Evolutionary conservation across 495 filamentous ascomycete species (phyloP), one percentile per base, ranked within the genome.

Genomic region (Staphylotrichum longicolle): DNA sequence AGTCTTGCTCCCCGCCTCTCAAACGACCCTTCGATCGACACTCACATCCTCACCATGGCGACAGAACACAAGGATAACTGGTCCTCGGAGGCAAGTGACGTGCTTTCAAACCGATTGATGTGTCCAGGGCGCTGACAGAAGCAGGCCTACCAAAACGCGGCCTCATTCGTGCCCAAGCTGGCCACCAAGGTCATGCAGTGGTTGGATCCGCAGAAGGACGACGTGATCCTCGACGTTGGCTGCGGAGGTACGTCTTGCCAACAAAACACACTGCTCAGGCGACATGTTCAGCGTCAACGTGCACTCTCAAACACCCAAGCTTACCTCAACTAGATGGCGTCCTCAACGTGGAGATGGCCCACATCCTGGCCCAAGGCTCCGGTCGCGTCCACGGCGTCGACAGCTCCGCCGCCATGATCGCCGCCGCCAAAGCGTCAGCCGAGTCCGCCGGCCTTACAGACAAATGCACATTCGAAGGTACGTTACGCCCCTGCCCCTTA

Each of bases 151-250:
- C 79, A 81, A 49, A 72, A 80, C 57, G 81, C 86, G 32, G 89
- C 88, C 3, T 79, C 84, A n/a, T 93, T 91, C 68, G 87, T 91
- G 15, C 85, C 89, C 11, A 78, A 85, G 63, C 79, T 91, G 7
- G 83, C 89, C 9, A 78, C 77, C 5, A 87, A 82, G 61, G 78
- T 91, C n/a, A 54, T 89, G 34, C 68, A 78, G 57, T 87, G 84
- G 78, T 83, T 93, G 4, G 80, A 85, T 57, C 82, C 83, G 6
- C 78, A 83, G 62, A 77, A 75, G 15, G 74, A 79, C 66, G 88
- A 91, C 67, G 72, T 70, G 41, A 81, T 91, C 64, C 78, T 93
- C 14, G 89, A 93, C 69, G 71, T 91, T 35, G 89, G 89, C 20
- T 91, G 89, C 66, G 89, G 89, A 39, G 88, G 79, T 81, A 44